These are phyloP conservation scores for Fragaria nilgerrensis DNA, from an alignment of 306 rosid genomes.

Conservation along the genomic window DNA sequence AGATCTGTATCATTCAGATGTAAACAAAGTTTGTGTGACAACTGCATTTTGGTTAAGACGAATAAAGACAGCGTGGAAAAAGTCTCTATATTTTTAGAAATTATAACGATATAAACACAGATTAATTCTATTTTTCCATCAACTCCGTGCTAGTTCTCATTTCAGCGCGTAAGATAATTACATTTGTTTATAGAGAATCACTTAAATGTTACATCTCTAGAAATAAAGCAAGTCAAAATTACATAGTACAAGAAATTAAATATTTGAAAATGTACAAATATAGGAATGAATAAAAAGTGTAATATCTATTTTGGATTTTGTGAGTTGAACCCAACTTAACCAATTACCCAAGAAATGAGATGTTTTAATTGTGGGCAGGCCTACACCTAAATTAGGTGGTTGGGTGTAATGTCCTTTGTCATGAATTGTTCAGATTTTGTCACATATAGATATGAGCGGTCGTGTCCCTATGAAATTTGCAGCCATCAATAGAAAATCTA, in stretches of 20 bases:
- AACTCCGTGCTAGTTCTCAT: background rate
- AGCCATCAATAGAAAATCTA: background rate
- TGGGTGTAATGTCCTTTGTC: background rate
- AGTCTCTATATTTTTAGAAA: background rate
- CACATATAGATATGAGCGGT: background rate
- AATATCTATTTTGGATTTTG: too few relatives aligned
- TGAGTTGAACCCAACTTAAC: background rate
- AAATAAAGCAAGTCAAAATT: background rate
- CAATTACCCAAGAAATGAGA: background rate
- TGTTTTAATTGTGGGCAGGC: background rate
- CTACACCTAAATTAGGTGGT: background rate
- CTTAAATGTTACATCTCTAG: background rate
- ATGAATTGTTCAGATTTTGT: background rate
- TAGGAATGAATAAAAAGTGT: too few relatives aligned
- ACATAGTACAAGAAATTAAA: too few relatives aligned
- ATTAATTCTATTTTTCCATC: background rate
- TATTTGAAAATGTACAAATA: too few relatives aligned
- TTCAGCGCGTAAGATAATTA: background rate
- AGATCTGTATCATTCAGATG: background rate
- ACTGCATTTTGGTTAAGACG: background rate
- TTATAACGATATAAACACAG: accelerated
- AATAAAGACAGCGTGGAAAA: background rate
- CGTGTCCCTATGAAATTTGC: background rate
- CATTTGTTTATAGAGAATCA: too few relatives aligned
- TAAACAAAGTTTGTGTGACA: background rate